Percentiles rank a stretch among this genome's conserved stretches.
These are phyloP conservation scores for Monocercomonoides exilis DNA, from an alignment of 78 protist species.

Conservation along the genomic window DNA sequence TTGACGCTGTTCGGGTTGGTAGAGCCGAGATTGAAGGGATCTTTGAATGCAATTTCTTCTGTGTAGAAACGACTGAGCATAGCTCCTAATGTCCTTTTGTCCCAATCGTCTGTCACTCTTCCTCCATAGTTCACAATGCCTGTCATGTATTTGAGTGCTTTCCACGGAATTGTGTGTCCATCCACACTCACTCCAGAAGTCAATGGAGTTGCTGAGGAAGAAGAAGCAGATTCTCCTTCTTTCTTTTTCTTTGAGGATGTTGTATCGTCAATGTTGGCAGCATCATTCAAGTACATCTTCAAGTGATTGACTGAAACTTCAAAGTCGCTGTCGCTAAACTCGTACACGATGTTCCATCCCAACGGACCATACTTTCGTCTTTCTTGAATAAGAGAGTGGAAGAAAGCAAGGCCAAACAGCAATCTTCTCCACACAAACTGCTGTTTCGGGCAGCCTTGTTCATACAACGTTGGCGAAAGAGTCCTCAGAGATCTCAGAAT, in stretches of 20 bases:
- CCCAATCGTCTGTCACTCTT: slow-evolving; percentile 64
- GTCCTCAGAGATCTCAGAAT: neutral
- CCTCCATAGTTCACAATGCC: slow-evolving; percentile 57
- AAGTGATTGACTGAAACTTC: slow-evolving; percentile 25
- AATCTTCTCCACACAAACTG: slow-evolving; percentile 21
- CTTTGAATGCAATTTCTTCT: neutral
- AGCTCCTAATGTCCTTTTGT: slow-evolving; percentile 34
- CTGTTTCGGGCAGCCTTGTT: neutral
- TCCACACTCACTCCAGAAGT: neutral
- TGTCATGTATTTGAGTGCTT: slow-evolving; percentile 12
- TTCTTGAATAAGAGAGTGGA: slow-evolving; percentile 57
- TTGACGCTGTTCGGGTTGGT: neutral
- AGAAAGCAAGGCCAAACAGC: slow-evolving; percentile 42
- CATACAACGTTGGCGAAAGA: neutral
- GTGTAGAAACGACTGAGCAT: neutral
- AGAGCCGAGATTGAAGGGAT: neutral
- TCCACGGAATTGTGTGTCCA: neutral
- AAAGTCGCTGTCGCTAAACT: slow-evolving; percentile 53
- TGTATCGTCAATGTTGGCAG: no score
- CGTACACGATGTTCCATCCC: slow-evolving; percentile 60
- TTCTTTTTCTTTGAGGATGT: no score
- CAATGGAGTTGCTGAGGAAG: no score
- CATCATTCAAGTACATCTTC: neutral
- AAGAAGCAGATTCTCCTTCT: no score
- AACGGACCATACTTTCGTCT: slow-evolving; percentile 53